Base-by-base conservation (phyloP, 2,329 filamentous ascomycete species). In the Achaetomium macrosporum region DNA sequence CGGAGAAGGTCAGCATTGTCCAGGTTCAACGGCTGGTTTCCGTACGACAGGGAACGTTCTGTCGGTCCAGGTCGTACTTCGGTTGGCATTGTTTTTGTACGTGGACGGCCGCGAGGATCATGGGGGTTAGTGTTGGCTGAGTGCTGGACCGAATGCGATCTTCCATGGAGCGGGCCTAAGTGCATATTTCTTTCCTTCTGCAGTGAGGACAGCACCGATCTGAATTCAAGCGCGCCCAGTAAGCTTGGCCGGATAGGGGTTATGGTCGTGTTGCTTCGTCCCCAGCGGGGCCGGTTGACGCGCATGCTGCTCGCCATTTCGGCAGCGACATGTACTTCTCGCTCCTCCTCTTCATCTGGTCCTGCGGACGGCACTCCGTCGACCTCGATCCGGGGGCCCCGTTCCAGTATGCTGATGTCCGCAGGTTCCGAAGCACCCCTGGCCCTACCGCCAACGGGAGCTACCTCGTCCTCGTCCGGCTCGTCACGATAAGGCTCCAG, bases 281-380 rank as follows among this genome's bases (percentile, higher is more conserved):
- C 77, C 43, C 82, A 76, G 31, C 75, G 73, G 1, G 88, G 82
- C 19, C 90, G 82, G 59, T 83, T 84, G 29, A 97, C 78, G 52
- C 92, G 87, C 93, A 99, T 99, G 67, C 90, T 96, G 67, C 85
- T 93, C 37, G 87, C 85, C 65, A 99, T 82, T 68, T 97, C 91
- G 17, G 90, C 90, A 37, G 83, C 85, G 45, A 87, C 77, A 57
- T 87, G 82, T 48, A 78, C 75, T 43, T 84, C 82, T 44, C 83
- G 73, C 3, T 74, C 73, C 7, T 70, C 69, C 33, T 65, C 68
- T 33, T 66, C 63, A 1, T 61, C 47, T 13, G 46, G 47, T 15
- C 13, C 33, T 12, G 52, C 31, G 2, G 50, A 13, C 13, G 55
- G 36, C 31, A 55, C 42, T 45, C 65, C 69, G 3, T 73, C 73